Conservation (phyloP, 1,284 basidiomycete genomes). For the Pseudozyma hubeiensis region DNA sequence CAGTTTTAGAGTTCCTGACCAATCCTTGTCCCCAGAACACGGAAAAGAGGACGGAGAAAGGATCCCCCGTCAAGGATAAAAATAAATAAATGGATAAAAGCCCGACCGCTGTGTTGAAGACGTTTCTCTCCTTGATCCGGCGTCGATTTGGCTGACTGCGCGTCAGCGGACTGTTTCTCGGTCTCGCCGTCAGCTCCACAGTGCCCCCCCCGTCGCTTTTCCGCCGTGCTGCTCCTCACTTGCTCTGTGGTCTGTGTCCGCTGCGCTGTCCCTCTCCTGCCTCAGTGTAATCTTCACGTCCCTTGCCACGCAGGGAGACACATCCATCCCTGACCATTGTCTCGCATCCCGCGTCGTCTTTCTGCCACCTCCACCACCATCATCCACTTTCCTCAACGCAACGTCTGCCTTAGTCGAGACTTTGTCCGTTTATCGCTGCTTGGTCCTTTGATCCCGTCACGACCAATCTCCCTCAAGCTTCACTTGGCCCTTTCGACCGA, state of each 20-base stretch:
- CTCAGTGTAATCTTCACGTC: no score
- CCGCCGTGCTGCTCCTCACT: no score
- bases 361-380: conserved; percentile 17
- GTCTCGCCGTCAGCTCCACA: no score
- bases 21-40: no score
- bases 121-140: background rate
- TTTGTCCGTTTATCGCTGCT: conserved; percentile 12
- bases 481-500: no score
- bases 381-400: background rate
- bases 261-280: no score
- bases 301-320: background rate
- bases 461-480: conserved; percentile 2
- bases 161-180: background rate
- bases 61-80: no score
- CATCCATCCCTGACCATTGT: background rate
- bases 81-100: background rate
- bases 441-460: conserved; percentile 3
- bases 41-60: no score
- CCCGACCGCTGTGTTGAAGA: background rate
- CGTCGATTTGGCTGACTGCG: background rate
- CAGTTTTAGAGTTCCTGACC: no score
- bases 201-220: no score
- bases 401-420: conserved; percentile 50
- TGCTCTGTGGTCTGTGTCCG: no score
- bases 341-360: conserved; percentile 10